Conservation (phyloP, 495 filamentous ascomycete genomes). For the Trichodelitschia bisporula region DNA sequence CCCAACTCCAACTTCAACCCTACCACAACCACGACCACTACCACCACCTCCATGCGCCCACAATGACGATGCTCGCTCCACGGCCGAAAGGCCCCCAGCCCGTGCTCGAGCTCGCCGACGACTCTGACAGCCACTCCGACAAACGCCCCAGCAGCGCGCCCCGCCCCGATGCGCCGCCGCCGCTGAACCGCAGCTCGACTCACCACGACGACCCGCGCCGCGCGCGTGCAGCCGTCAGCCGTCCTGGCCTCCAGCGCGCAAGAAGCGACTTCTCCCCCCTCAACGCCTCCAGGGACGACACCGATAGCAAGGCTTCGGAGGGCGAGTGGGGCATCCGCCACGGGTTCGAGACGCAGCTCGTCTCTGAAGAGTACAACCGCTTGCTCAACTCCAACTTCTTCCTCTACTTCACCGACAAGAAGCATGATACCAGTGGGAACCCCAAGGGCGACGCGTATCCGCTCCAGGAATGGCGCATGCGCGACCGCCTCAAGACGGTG, state of each 20-base stretch:
- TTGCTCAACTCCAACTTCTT: constrained; percentile 53
- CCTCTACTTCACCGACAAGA: constrained; percentile 97
- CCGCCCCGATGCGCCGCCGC: too few species aligned
- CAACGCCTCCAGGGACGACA: constrained; percentile 7
- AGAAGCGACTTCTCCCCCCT: constrained; percentile 45
- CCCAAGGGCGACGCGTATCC: constrained; percentile 42
- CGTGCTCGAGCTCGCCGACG: too few species aligned
- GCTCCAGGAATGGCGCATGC: constrained; percentile 88
- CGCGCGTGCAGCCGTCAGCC: too few species aligned
- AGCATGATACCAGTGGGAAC: constrained; percentile 87
- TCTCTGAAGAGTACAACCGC: constrained; percentile 29
- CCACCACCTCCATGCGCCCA: too few species aligned
- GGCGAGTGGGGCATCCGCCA: constrained; percentile 23
- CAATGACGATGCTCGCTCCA: too few species aligned
- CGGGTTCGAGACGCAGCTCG: constrained; percentile 46
- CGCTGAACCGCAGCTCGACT: too few species aligned
- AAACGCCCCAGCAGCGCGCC: too few species aligned
- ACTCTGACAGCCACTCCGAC: too few species aligned
- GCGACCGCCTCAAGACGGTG: constrained; percentile 86
- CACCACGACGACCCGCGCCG: too few species aligned
- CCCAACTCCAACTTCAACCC: too few species aligned
- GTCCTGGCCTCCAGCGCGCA: constrained; percentile 36
- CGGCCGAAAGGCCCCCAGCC: too few species aligned
- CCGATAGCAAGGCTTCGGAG: constrained; percentile 8
- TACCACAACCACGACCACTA: too few species aligned